These are phyloP conservation scores for Corynascus novoguineensis DNA, from an alignment of 495 filamentous ascomycete genomes.

Conservation along the genomic window DNA sequence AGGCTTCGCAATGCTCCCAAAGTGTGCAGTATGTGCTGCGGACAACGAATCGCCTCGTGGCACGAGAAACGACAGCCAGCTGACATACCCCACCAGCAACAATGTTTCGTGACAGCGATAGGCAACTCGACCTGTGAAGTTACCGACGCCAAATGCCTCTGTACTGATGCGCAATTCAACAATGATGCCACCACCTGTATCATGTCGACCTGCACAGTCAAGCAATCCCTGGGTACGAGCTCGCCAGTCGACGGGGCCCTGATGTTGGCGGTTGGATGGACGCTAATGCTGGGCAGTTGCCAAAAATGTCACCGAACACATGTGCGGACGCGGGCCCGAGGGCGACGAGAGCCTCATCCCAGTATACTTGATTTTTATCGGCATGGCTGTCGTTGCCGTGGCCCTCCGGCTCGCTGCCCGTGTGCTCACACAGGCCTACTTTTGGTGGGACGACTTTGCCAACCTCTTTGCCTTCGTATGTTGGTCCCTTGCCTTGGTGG, in stretches of 20 bases:
- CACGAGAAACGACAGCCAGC: background rate
- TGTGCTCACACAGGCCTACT: conserved; percentile 27
- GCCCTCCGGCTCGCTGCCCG: conserved; percentile 25
- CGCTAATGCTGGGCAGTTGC: conserved; percentile 16
- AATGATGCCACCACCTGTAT: conserved; percentile 13
- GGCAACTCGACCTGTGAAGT: conserved; percentile 15
- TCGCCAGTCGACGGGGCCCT: background rate
- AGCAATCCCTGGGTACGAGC: conserved; percentile 19
- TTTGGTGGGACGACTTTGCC: conserved; percentile 33
- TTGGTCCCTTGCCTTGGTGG: background rate
- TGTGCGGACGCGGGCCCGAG: conserved; percentile 12
- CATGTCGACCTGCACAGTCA: conserved; percentile 14
- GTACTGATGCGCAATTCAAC: conserved; percentile 12
- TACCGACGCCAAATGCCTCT: conserved; percentile 22
- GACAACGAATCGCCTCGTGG: no score
- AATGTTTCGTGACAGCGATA: conserved; percentile 10
- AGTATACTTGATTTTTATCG: conserved; percentile 20
- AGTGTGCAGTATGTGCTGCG: conserved; percentile 15
- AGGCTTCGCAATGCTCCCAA: background rate
- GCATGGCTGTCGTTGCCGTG: conserved; percentile 23
- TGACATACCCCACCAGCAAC: conserved; percentile 2
- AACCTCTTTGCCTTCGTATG: conserved; percentile 27
- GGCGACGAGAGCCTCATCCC: conserved; percentile 16
- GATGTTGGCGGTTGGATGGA: no score
- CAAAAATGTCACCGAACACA: conserved; percentile 18